Evolutionary conservation across 352 stramenopile species (phyloP), one percentile per base, ranked within the genome.

Genomic region (Elongisporangium senticosum): DNA sequence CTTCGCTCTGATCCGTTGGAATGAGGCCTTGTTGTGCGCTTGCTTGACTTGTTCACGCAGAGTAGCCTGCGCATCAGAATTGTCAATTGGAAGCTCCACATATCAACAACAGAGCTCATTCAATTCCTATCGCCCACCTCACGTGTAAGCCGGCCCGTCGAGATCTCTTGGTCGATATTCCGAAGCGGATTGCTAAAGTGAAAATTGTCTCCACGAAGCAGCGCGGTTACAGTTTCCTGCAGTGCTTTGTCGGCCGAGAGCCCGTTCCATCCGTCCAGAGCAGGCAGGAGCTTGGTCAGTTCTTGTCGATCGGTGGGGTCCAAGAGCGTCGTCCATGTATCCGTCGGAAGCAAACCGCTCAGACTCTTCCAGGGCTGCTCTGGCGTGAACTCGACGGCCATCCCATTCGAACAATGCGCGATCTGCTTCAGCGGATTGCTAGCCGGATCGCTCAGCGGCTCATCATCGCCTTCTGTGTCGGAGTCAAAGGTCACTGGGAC

Each of bases 281-380:
- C 22, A 26, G 49, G 49, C 20, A 53, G 17, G 8, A 26, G 22
- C 22, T 22, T 22, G 49, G 22, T 5, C 22, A 53, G 22, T 13
- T 53, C 20, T 26, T 26, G 14, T 22, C 15, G 13, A 17, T 53
- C 49, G 10, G 19, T 17, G 13, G 22, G 1, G 22, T 53, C 22
- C 13, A 53, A 53, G 7, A 53, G 49, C 49, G 19, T 53, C 7
- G 22, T 53, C 49, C 49, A 53, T 22, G 49, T 22, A 53, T 53
- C 49, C 7, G 7, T 22, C 49, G 49, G 49, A 53, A 53, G 22
- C 49, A 53, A 22, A 53, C 49, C 49, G 49, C 19, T 26, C 15
- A 53, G 17, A 11, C 7, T 26, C 49, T 53, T 53, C 22, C 20
- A 53, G 7, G 22, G 20, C 20, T 17, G 7, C 22, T 53, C 49